phyloP scores from a whole-genome alignment of 1,284 basidiomycete genomes.

The Bjerkandera adusta region DNA sequence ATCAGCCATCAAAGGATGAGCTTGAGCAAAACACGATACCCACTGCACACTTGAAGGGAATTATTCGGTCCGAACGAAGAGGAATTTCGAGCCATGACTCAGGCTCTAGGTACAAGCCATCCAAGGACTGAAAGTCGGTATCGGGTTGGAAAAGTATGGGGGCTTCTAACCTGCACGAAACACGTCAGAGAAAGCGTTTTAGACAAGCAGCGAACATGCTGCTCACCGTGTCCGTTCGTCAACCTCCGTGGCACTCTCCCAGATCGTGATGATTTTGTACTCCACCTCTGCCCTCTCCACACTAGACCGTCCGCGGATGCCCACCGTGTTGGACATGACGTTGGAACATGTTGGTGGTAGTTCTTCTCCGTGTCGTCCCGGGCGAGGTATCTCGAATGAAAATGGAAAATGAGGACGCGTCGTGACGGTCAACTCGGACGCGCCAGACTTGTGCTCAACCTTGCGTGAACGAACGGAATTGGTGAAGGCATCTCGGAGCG shows the following conservation, averaged over 20 bases:
- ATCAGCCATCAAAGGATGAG: not conserved
- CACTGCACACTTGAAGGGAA: conserved; percentile 65
- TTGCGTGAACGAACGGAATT: conserved; percentile 34
- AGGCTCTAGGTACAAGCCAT: conserved; percentile 41
- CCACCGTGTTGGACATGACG: conserved; percentile 24
- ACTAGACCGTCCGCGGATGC: conserved; percentile 31
- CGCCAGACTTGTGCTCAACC: conserved; percentile 22
- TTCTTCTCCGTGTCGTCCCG: conserved; percentile 49
- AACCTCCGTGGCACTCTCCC: conserved; percentile 54
- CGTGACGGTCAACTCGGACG: conserved; percentile 19
- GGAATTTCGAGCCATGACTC: conserved; percentile 68
- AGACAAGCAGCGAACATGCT: not conserved
- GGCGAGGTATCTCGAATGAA: conserved; percentile 53
- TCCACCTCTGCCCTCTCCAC: conserved; percentile 45
- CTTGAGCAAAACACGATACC: conserved; percentile 22
- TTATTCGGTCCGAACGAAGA: conserved; percentile 54
- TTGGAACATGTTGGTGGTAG: conserved; percentile 57
- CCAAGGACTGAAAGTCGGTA: conserved; percentile 55
- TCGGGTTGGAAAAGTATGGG: conserved; percentile 62
- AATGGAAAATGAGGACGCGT: conserved; percentile 48
- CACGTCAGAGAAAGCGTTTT: conserved; percentile 7
- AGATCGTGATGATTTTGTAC: conserved; percentile 55
- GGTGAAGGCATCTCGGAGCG: conserved; percentile 48
- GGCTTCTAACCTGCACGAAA: conserved; percentile 50
- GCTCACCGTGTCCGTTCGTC: conserved; percentile 50